Evolutionary conservation across 345 rosid species (phyloP), one percentile per base, ranked within the genome.

Genomic region (Cochlearia excelsa): DNA sequence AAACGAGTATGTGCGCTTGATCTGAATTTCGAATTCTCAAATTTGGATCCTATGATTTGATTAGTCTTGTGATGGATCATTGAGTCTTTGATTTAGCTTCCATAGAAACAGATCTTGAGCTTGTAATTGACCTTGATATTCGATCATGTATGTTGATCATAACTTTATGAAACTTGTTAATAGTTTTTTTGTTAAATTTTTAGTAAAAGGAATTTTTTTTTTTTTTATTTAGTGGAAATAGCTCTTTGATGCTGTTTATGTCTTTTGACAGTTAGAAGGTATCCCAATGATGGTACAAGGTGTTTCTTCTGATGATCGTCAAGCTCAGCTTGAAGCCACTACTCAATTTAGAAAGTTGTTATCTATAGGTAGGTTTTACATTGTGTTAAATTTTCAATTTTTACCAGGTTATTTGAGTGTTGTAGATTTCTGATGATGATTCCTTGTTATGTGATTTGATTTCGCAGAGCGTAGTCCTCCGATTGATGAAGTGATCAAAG

Each of bases 401-500:
- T 28, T 31, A 4, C 52, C 9, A 8, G 51, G 63, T 9, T 42
- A 44, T 48, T 6, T 29, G 34, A 40, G 28, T 54, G 58, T 54
- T 7, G 27, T 11, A 52, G 41, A 39, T 34, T 6, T 47, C 37
- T 72, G 53, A 71, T 72, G 50, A 71, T 51, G 59, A 3, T 38
- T 45, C 31, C 39, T 51, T 46, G 51, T 57, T 26, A 57, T 37
- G 27, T 65, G 3, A 40, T 54, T 57, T 71, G 35, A 46, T 66
- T 49, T 67, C 23, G 54, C 68, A 88, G 93, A 88, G 71, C 86
- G 87, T 8, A 76, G 85, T 74, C 96, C 96, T 67, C 96, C 96
- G 3, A 88, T 88, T 48, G 94, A 86, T 63, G 94, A 88, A 75
- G 94, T 88, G 38, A 86, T 88, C 66, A 82, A 81, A 74, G 86